Conservation (phyloP, 371 early-diverging fungal species). For the Fennellomyces sp. region DNA sequence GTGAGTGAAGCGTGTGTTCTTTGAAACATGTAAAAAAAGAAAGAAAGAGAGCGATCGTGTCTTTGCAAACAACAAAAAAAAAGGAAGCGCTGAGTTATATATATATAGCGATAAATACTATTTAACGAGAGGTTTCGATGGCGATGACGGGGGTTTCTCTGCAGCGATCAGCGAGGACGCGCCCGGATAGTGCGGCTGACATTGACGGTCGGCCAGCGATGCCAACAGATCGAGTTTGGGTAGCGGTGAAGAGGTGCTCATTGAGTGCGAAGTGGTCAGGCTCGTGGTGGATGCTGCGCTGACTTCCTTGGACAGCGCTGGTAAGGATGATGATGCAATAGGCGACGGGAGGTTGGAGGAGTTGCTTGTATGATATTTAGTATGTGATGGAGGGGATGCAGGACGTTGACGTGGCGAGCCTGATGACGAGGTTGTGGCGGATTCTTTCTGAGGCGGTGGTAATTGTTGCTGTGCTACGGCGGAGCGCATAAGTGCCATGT, state of each 20-base stretch:
- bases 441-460: background rate
- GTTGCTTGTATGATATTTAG: background rate
- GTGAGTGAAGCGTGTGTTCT: background rate
- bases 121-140: conserved; percentile 12
- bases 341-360: conserved; percentile 1
- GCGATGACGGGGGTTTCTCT: conserved; percentile 4
- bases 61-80: background rate
- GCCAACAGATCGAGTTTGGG: conserved; percentile 35
- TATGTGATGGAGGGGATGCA: background rate
- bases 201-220: conserved; percentile 42
- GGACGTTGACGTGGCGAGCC: background rate
- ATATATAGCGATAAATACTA: no score
- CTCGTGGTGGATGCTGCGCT: background rate
- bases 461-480: conserved; percentile 12
- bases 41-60: background rate
- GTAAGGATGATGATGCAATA: conserved; percentile 2
- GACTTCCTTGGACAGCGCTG: background rate
- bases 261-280: background rate
- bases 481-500: conserved; percentile 12
- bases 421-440: background rate
- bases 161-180: conserved; percentile 20
- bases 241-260: background rate
- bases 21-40: conserved; percentile 1
- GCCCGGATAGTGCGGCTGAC: conserved; percentile 13
- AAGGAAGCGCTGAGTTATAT: no score